phyloP scores from a whole-genome alignment of 805 yeast genomes.

The Schizosaccharomyces octosporus region DNA sequence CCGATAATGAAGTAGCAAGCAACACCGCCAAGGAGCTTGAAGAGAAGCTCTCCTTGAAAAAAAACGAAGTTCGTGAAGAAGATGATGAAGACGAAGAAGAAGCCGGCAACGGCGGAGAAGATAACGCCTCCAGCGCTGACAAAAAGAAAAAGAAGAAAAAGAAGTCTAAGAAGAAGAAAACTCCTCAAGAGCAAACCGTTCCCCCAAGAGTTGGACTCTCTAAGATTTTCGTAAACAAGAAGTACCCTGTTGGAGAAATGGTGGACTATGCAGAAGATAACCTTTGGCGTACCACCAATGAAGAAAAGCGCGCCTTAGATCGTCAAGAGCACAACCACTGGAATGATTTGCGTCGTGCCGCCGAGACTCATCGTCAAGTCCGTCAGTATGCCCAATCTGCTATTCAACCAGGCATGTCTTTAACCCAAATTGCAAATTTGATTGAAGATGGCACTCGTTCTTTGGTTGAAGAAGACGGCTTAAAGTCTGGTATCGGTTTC shows the following conservation, averaged over 20 bases:
- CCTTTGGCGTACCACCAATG: conserved; percentile 54
- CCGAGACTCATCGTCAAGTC: conserved; percentile 84
- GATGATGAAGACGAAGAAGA: background rate
- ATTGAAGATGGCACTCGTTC: conserved; percentile 68
- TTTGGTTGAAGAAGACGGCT: conserved; percentile 35
- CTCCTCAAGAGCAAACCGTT: conserved; percentile 14
- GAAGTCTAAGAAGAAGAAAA: conserved; percentile 20
- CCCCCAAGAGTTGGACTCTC: conserved; percentile 39
- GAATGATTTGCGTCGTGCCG: conserved; percentile 84
- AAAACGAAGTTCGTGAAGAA: background rate
- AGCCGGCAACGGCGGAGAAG: background rate
- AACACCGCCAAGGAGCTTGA: background rate
- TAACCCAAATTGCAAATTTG: conserved; percentile 69
- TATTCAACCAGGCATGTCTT: conserved; percentile 75
- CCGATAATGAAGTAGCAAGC: background rate
- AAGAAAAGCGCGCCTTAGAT: conserved; percentile 61
- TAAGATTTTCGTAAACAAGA: conserved; percentile 39
- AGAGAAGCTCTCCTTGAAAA: background rate
- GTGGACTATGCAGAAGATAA: conserved; percentile 49
- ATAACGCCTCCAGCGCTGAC: background rate
- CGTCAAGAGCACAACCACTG: conserved; percentile 34
- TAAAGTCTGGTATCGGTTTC: conserved; percentile 72
- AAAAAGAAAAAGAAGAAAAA: conserved; percentile 32
- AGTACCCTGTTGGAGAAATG: conserved; percentile 75
- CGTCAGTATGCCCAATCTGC: conserved; percentile 50